Evolutionary conservation across 2,329 filamentous ascomycete species (phyloP).

Genomic region (Sclerotinia spermophila): DNA sequence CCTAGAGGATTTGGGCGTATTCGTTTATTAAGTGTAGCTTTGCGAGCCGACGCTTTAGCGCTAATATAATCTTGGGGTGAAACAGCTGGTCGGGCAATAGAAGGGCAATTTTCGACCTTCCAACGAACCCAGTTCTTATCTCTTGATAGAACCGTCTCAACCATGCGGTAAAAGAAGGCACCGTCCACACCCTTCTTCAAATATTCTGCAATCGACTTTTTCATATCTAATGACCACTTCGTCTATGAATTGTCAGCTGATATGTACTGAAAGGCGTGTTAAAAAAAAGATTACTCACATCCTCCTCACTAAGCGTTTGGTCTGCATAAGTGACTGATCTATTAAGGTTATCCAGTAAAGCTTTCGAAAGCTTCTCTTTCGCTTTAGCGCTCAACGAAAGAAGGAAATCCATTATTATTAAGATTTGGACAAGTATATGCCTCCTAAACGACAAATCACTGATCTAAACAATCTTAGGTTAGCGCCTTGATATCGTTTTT

Average conservation of each 20-base stretch:
- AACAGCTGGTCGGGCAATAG: slow-evolving; percentile 74
- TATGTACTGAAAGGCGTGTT: not conserved
- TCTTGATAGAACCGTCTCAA: slow-evolving; percentile 89
- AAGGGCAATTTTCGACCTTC: slow-evolving; percentile 92
- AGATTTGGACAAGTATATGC: slow-evolving; percentile 89
- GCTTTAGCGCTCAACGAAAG: slow-evolving; percentile 81
- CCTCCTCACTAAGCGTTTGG: slow-evolving; percentile 74
- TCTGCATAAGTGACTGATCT: slow-evolving; percentile 81
- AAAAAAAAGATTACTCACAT: slow-evolving; percentile 54
- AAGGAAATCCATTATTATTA: slow-evolving; percentile 93
- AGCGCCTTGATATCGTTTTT: slow-evolving; percentile 23
- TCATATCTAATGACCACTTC: slow-evolving; percentile 80
- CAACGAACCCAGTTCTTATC: slow-evolving; percentile 99
- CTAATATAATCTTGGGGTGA: slow-evolving; percentile 64
- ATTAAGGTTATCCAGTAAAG: slow-evolving; percentile 56
- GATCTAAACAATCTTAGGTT: slow-evolving; percentile 51
- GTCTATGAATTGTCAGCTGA: slow-evolving; percentile 47
- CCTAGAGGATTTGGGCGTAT: slow-evolving; percentile 66
- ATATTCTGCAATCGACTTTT: slow-evolving; percentile 75
- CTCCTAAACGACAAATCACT: slow-evolving; percentile 91
- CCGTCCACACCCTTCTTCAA: slow-evolving; percentile 78
- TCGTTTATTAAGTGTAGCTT: slow-evolving; percentile 66
- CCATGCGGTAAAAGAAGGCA: slow-evolving; percentile 92
- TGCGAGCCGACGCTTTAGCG: slow-evolving; percentile 63
- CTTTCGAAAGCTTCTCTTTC: slow-evolving; percentile 71